Conservation (phyloP, 225 moss, liverwort and hornwort genomes). For the Rhytidiadelphus loreus region DNA sequence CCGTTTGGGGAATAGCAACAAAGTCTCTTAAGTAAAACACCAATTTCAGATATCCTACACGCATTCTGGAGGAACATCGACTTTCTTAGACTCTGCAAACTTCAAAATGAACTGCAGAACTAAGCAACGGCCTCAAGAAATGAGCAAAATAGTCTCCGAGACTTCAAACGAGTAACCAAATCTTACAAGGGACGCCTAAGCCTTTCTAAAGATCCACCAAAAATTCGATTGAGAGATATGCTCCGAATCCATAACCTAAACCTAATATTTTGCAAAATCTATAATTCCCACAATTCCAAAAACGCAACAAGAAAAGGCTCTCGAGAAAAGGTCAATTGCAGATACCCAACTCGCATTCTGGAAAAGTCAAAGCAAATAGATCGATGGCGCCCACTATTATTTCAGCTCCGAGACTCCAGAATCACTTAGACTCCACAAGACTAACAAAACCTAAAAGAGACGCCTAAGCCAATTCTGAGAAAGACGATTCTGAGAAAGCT, state of each 20-base stretch:
- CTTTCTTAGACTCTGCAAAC: background rate
- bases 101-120: background rate
- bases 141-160: background rate
- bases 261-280: background rate
- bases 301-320: background rate
- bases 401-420: background rate
- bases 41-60: background rate
- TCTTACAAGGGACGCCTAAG: background rate
- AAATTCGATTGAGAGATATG: background rate
- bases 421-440: background rate
- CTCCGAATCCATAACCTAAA: background rate
- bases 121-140: background rate
- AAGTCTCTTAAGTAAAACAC: background rate
- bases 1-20: background rate
- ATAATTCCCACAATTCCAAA: background rate
- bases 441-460: background rate
- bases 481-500: background rate
- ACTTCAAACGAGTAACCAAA: background rate
- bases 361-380: background rate
- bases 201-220: background rate
- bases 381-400: background rate
- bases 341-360: background rate
- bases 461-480: background rate
- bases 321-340: background rate
- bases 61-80: background rate